Conservation (phyloP, 805 yeast genomes). For the Alloascoidea africana region DNA sequence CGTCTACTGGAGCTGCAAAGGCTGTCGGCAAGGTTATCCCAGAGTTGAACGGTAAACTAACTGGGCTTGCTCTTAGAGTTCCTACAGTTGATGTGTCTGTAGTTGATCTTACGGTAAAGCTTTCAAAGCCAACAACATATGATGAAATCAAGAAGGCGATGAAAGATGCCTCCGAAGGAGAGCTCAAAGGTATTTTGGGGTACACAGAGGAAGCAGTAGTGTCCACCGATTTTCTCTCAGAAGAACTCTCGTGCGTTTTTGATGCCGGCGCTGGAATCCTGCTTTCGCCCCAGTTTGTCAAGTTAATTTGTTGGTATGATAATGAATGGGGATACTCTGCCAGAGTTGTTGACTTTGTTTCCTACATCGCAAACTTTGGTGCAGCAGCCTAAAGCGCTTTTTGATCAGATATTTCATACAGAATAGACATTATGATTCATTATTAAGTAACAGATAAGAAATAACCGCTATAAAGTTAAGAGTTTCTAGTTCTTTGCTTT, state of each 20-base stretch:
- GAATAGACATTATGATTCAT: background rate
- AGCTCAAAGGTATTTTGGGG: constrained; percentile 69
- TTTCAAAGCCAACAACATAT: constrained; percentile 62
- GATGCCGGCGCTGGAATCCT: constrained; percentile 87
- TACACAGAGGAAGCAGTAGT: constrained; percentile 91
- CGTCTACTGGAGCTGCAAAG: constrained; percentile 96
- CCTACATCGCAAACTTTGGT: constrained; percentile 55
- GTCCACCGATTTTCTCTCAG: constrained; percentile 78
- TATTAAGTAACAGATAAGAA: background rate
- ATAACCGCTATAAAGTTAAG: background rate
- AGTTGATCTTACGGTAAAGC: constrained; percentile 81
- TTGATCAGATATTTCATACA: background rate
- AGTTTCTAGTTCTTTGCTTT: background rate
- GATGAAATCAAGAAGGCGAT: constrained; percentile 69
- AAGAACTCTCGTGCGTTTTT: constrained; percentile 74
- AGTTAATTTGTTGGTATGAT: constrained; percentile 90
- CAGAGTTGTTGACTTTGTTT: constrained; percentile 85
- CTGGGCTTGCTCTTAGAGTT: constrained; percentile 89
- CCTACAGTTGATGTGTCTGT: constrained; percentile 91
- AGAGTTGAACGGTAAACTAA: constrained; percentile 78
- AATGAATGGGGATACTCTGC: constrained; percentile 94
- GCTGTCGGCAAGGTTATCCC: constrained; percentile 95
- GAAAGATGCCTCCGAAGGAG: constrained; percentile 65
- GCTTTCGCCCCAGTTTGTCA: constrained; percentile 77
- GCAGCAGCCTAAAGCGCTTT: constrained; percentile 7